Percentiles rank a stretch among this genome's conserved stretches.
phyloP scores from a whole-genome alignment of 2,329 filamentous ascomycete genomes.

The Trichoderma breve region DNA sequence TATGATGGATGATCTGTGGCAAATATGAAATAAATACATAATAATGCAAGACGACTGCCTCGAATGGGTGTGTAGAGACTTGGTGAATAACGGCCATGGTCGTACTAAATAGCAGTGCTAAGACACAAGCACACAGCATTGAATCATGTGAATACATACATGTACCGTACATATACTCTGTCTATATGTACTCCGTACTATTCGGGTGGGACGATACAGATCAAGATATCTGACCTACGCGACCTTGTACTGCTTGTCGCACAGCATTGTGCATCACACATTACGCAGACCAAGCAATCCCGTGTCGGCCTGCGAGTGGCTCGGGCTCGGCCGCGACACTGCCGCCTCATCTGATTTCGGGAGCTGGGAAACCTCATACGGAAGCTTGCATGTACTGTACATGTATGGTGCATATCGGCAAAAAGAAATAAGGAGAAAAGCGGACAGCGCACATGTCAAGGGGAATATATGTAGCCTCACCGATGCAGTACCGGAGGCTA shows the following conservation, averaged over 20 bases:
- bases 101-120: neutral
- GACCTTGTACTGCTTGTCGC: neutral
- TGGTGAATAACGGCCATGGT: neutral
- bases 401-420: neutral
- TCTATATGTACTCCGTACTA: neutral
- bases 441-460: slow-evolving; percentile 2
- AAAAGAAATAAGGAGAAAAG: neutral
- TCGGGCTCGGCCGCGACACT: slow-evolving; percentile 1
- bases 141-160: neutral
- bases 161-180: neutral
- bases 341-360: slow-evolving; percentile 17
- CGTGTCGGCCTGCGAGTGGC: slow-evolving; percentile 18
- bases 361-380: slow-evolving; percentile 1
- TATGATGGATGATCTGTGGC: neutral
- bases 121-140: neutral
- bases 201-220: neutral
- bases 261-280: neutral
- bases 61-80: neutral
- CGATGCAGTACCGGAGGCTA: neutral
- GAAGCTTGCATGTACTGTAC: neutral
- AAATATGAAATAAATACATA: neutral
- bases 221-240: neutral
- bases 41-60: neutral
- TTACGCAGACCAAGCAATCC: neutral
- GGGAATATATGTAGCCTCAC: neutral